phyloP scores from a whole-genome alignment of 441 rosid genomes.

The Biscutella laevigata region DNA sequence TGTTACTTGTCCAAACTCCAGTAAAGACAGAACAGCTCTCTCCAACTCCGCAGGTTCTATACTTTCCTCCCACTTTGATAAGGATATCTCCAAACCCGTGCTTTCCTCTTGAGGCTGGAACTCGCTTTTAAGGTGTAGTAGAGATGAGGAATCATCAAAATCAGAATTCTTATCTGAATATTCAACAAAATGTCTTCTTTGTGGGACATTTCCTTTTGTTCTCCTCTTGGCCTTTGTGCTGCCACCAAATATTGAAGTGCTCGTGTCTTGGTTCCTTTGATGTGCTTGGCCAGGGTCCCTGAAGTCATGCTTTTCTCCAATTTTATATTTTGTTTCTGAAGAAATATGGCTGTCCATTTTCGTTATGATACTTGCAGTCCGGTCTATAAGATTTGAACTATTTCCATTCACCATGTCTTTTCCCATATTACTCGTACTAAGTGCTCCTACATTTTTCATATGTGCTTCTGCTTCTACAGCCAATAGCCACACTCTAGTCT shows the following conservation, averaged over 20 bases:
- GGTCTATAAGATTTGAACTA: constrained; percentile 64
- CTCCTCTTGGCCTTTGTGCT: constrained; percentile 67
- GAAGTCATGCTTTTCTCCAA: constrained; percentile 53
- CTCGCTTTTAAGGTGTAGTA: constrained; percentile 44
- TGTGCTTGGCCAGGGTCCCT: constrained; percentile 40
- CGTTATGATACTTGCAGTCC: constrained; percentile 71
- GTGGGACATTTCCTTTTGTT: constrained; percentile 61
- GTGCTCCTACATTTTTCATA: constrained; percentile 59
- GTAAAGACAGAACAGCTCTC: constrained; percentile 84
- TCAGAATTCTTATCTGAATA: constrained; percentile 48
- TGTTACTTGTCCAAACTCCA: constrained; percentile 92
- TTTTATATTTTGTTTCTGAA: constrained; percentile 46
- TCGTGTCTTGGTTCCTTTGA: constrained; percentile 62
- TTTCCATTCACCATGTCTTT: constrained; percentile 43
- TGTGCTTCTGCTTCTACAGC: constrained; percentile 99
- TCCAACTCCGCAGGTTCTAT: constrained; percentile 83
- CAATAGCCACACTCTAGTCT: constrained; percentile 96
- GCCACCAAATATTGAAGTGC: constrained; percentile 38
- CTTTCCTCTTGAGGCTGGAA: constrained; percentile 63
- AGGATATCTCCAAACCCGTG: constrained; percentile 52
- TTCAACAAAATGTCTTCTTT: constrained; percentile 54
- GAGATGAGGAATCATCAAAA: constrained; percentile 51
- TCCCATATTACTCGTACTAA: constrained; percentile 33
- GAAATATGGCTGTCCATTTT: constrained; percentile 93
- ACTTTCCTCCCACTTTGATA: constrained; percentile 94